These are phyloP conservation scores for Kwoniella newhampshirensis DNA, from an alignment of 768 basidiomycete species.

Conservation along the genomic window DNA sequence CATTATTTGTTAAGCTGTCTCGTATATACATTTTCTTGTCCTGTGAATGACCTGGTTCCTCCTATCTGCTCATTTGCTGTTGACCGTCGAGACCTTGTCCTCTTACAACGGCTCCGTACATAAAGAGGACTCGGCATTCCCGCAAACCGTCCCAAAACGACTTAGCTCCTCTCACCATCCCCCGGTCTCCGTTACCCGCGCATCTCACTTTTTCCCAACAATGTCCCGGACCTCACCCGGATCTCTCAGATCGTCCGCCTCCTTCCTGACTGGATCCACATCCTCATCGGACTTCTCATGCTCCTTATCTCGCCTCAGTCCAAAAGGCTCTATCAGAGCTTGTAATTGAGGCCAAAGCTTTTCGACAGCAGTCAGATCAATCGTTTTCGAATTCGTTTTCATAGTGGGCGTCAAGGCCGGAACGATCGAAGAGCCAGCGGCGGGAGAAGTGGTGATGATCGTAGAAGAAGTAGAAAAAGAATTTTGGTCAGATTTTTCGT, in stretches of 20 bases:
- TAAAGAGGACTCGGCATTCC: no score
- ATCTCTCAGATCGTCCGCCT: slow-evolving; percentile 50
- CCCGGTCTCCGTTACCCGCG: no score
- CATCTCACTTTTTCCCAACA: slow-evolving; percentile 9
- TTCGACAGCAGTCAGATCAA: slow-evolving; percentile 32
- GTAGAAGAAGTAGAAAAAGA: background rate
- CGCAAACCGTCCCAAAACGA: no score
- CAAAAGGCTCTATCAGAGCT: slow-evolving; percentile 48
- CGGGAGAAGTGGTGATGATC: slow-evolving; percentile 1
- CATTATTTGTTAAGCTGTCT: no score
- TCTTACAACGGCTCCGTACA: no score
- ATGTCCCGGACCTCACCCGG: slow-evolving; percentile 19
- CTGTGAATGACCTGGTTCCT: no score
- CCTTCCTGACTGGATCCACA: slow-evolving; percentile 34
- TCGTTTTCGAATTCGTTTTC: background rate
- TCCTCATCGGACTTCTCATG: slow-evolving; percentile 25
- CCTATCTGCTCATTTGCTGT: no score
- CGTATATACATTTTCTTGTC: no score
- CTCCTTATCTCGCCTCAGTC: slow-evolving; percentile 23
- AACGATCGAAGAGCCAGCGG: background rate
- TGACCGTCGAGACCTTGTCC: no score
- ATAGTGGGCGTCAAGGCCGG: background rate
- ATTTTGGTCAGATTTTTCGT: background rate
- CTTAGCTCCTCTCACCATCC: no score
- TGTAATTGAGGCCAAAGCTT: slow-evolving; percentile 53